phyloP scores from a whole-genome alignment of 176 grass and related monocot genomes.

The Oryza meyeriana region DNA sequence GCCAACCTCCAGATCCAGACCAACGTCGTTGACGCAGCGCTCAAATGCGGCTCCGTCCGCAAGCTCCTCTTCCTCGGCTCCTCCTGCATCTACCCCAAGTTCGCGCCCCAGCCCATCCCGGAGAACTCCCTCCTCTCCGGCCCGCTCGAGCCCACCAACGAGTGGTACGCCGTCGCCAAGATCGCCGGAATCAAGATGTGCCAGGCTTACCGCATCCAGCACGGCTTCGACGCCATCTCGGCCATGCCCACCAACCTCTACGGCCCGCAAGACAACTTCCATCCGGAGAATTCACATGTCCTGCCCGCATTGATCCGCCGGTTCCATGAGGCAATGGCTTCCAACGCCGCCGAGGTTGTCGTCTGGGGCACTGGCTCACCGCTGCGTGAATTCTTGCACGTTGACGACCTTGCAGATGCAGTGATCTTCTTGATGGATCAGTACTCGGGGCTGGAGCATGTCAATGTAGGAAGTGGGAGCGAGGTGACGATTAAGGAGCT shows the following conservation, averaged over 20 bases:
- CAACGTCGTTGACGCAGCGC: conserved; percentile 72
- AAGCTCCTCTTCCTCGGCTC: conserved; percentile 88
- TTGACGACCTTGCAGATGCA: conserved; percentile 63
- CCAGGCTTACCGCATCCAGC: conserved; percentile 84
- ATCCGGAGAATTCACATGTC: conserved; percentile 63
- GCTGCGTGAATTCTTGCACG: conserved; percentile 68
- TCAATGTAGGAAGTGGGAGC: conserved; percentile 66
- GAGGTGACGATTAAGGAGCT: conserved; percentile 83
- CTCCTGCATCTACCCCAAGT: conserved; percentile 90
- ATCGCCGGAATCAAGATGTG: conserved; percentile 86
- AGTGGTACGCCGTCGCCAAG: conserved; percentile 85
- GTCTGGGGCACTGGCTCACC: conserved; percentile 77
- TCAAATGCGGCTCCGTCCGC: conserved; percentile 54
- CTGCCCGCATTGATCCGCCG: conserved; percentile 62
- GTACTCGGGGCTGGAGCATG: conserved; percentile 66
- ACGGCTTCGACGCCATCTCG: conserved; percentile 66
- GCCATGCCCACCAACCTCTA: conserved; percentile 91
- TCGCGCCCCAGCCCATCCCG: conserved; percentile 75
- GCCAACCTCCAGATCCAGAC: conserved; percentile 93
- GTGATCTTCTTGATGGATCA: conserved; percentile 70
- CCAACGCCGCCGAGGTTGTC: conserved; percentile 46
- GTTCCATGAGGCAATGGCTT: conserved; percentile 63
- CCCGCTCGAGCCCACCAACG: conserved; percentile 86
- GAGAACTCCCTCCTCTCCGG: conserved; percentile 63
- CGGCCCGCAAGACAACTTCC: conserved; percentile 77